phyloP scores from a whole-genome alignment of 1,139 yeast genomes.

The Pichia sp. region DNA sequence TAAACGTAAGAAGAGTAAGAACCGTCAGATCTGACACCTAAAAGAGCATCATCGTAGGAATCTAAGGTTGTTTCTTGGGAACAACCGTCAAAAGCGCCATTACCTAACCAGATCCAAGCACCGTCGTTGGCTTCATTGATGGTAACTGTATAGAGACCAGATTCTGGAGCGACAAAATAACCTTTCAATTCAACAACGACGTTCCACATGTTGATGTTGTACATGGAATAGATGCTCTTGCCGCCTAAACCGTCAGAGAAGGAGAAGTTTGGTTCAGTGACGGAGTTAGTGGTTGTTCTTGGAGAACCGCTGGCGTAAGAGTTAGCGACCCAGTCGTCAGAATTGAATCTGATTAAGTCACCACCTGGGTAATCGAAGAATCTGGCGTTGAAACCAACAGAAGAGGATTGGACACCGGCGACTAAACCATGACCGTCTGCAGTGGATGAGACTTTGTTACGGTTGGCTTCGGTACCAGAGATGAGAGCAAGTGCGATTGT shows the following conservation, averaged over 20 bases:
- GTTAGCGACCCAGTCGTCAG: conserved; percentile 10
- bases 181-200: conserved; percentile 13
- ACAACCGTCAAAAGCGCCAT: conserved; percentile 32
- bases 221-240: conserved; percentile 4
- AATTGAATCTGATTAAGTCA: conserved; percentile 7
- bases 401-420: conserved; percentile 11
- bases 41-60: conserved; percentile 8
- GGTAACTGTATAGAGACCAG: conserved; percentile 24
- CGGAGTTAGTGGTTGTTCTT: conserved; percentile 7
- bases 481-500: conserved; percentile 7
- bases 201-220: conserved; percentile 8
- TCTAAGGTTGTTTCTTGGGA: neutral
- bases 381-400: conserved; percentile 15
- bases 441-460: conserved; percentile 7
- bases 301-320: conserved; percentile 1
- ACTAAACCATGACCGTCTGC: conserved; percentile 13
- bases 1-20: conserved; percentile 17
- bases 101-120: conserved; percentile 26
- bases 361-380: conserved; percentile 11
- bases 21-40: conserved; percentile 8
- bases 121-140: conserved; percentile 26
- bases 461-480: neutral
- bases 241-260: neutral
- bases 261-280: conserved; percentile 15
- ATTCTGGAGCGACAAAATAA: conserved; percentile 20